Conservation (phyloP, 2,329 filamentous ascomycete genomes). For the Aspergillus awamori region DNA sequence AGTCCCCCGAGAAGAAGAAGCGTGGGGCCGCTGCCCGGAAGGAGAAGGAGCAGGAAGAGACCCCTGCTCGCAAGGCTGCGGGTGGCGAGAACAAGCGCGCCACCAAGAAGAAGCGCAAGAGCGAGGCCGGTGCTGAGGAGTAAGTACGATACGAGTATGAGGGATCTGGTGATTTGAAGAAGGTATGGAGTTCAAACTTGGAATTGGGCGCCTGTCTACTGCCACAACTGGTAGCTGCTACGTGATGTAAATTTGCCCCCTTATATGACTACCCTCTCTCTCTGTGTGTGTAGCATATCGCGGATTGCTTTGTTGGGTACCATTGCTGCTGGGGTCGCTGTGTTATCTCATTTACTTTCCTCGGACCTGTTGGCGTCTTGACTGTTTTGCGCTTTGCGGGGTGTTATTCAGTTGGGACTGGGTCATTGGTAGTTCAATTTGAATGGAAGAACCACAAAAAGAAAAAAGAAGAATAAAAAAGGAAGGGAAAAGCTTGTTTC, state of each 20-base stretch:
- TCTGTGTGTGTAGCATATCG: conserved; percentile 8
- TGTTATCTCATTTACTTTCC: not conserved
- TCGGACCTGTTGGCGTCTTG: conserved; percentile 6
- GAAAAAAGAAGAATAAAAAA: too few species aligned
- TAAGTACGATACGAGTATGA: conserved; percentile 13
- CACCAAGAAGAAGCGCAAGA: conserved; percentile 53
- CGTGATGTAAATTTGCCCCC: conserved; percentile 2
- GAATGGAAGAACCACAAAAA: too few species aligned
- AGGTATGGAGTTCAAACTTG: not conserved
- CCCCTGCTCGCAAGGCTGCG: conserved; percentile 33
- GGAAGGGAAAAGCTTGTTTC: not conserved
- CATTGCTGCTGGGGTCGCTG: not conserved
- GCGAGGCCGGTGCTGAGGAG: conserved; percentile 37
- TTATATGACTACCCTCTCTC: not conserved
- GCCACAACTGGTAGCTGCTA: not conserved
- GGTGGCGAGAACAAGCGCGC: conserved; percentile 37
- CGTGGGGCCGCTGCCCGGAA: conserved; percentile 26
- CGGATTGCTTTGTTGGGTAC: not conserved
- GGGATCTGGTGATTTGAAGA: not conserved
- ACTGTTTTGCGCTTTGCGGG: conserved; percentile 4
- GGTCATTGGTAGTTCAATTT: not conserved
- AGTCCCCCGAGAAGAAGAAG: conserved; percentile 41
- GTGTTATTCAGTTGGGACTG: not conserved
- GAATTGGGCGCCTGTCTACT: not conserved
- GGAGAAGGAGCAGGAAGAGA: conserved; percentile 33